Evolutionary conservation across 2,329 filamentous ascomycete genomes (phyloP), one percentile per base, ranked within the genome.

Genomic region (Amphichorda felina): DNA sequence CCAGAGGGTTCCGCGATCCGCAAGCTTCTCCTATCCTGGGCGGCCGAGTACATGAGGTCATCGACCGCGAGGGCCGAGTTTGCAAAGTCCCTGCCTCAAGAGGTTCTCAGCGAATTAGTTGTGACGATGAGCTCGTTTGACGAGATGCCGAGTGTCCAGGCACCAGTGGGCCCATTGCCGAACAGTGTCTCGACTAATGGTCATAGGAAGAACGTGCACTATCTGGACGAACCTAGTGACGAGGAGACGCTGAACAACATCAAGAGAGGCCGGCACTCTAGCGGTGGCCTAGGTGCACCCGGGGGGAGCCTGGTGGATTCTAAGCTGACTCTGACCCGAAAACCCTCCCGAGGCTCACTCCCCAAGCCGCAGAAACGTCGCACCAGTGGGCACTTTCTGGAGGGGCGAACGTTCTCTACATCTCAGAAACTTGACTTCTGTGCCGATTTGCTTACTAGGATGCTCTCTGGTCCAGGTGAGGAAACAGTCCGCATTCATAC

Each of bases 81-180:
- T 45, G 74, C 70, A 30, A 70, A 69, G 44, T 72, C 71, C 0
- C 60, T 79, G 3, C 74, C 75, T 0, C 69, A 78, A 41, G 71
- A 76, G 44, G 70, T 79, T 2, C 56, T 79, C 6, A 75, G 70
- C 41, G 74, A 78, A 50, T 61, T 79, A 5, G 73, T 79, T 0
- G 64, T 79, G 2, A 60, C 68, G 10, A 76, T 79, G 72, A 75
- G 70, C 49, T 66, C 69, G 15, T 56, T 73, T 38, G 64, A 72
- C 33, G 55, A 51, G 8, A 45, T 54, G 3, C 55, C 60, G 1
- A 41, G 51, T 4, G 53, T 54, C 8, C 57, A 53, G 30, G 42
- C 42, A 7, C 32, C 38, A 4, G 37, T 32, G 21, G 43, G 53
- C 16, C 14, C 44, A 11, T 21, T 36, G 14, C 38, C 40, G 31